Evolutionary conservation across 371 early-diverging fungal species (phyloP).

Genomic region (Phascolomyces articulosus): DNA sequence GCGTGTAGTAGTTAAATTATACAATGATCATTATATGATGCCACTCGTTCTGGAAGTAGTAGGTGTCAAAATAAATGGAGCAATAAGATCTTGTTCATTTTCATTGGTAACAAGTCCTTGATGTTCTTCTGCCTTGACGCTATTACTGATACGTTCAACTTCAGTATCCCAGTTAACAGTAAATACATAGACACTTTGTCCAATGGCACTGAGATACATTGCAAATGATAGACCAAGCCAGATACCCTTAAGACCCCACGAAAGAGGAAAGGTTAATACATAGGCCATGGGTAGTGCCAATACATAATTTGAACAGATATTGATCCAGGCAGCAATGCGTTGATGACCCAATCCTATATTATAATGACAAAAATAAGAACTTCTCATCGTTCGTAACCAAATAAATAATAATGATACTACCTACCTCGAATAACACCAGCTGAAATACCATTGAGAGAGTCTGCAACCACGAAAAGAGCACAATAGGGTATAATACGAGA

Average conservation of each 20-base stretch:
- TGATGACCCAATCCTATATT: constrained; percentile 65
- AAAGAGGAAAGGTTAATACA: constrained; percentile 56
- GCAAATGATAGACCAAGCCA: constrained; percentile 71
- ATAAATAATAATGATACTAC: too few species aligned
- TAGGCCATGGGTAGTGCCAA: constrained; percentile 73
- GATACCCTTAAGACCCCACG: constrained; percentile 65
- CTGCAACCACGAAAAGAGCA: constrained; percentile 77
- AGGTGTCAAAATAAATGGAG: too few species aligned
- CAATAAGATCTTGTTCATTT: neutral
- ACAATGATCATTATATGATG: neutral
- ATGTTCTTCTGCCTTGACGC: constrained; percentile 31
- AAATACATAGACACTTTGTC: constrained; percentile 40
- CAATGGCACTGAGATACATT: constrained; percentile 49
- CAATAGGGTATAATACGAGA: constrained; percentile 74
- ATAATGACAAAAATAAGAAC: too few species aligned
- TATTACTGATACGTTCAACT: constrained; percentile 36
- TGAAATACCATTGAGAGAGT: constrained; percentile 68
- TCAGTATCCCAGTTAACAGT: constrained; percentile 54
- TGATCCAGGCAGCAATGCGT: constrained; percentile 71
- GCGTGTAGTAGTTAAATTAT: neutral
- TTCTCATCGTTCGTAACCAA: too few species aligned
- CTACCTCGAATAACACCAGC: constrained; percentile 73
- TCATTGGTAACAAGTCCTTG: neutral
- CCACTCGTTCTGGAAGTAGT: too few species aligned
- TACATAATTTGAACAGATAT: constrained; percentile 69